A percentile compares a stretch with the other conserved stretches of the same genome.
These are phyloP conservation scores for Mortierella sp. DNA, from an alignment of 371 early-diverging fungal species.

Conservation along the genomic window DNA sequence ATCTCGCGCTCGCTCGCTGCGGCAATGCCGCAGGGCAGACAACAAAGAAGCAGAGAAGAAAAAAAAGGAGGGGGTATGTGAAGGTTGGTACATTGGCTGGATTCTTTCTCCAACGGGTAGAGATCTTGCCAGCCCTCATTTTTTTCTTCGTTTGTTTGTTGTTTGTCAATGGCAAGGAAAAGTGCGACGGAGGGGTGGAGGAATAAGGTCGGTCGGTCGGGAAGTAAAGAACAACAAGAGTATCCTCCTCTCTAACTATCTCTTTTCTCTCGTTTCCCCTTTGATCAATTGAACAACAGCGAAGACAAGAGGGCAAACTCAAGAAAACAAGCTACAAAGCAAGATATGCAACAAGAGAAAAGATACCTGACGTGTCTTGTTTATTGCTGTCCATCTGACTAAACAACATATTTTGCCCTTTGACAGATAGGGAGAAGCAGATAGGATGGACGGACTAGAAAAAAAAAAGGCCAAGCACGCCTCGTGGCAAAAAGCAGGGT, in stretches of 20 bases:
- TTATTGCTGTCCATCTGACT: slow-evolving; percentile 5
- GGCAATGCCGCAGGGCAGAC: neutral
- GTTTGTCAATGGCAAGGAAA: neutral
- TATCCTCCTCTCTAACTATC: neutral
- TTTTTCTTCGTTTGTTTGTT: neutral
- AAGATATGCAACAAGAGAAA: neutral
- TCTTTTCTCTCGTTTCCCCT: neutral
- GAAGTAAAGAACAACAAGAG: neutral
- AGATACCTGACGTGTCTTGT: neutral
- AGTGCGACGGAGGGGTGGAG: neutral
- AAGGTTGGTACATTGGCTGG: neutral
- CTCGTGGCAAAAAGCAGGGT: slow-evolving; percentile 3
- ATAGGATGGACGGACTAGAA: neutral
- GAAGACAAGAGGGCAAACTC: neutral
- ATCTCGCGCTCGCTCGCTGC: neutral
- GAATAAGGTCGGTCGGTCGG: neutral
- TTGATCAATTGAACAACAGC: neutral
- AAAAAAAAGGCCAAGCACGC: neutral
- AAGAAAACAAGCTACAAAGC: neutral
- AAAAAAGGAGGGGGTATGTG: neutral
- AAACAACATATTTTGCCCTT: neutral
- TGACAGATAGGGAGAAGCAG: neutral
- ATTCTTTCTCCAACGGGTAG: neutral
- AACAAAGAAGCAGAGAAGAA: slow-evolving; percentile 4
- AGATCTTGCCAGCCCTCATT: neutral